phyloP scores from a whole-genome alignment of 2,329 filamentous ascomycete genomes.

The Trichoderma simmonsii region DNA sequence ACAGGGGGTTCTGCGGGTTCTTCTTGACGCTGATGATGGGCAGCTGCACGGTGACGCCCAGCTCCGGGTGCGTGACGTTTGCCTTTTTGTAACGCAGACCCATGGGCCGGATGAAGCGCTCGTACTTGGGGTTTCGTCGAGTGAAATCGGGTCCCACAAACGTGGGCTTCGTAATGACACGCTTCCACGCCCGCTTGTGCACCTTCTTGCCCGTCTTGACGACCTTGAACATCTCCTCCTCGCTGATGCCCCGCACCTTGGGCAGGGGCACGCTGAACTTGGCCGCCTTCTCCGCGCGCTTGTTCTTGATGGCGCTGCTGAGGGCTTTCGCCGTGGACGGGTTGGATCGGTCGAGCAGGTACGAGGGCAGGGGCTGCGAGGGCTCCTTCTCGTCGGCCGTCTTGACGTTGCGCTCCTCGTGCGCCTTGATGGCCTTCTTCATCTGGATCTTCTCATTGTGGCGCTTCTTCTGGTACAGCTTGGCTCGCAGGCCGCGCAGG shows the following conservation, averaged over 20 bases:
- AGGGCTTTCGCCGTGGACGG: constrained; percentile 64
- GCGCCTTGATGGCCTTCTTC: constrained; percentile 88
- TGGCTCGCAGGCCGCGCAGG: constrained; percentile 84
- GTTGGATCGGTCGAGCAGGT: constrained; percentile 81
- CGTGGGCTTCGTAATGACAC: constrained; percentile 58
- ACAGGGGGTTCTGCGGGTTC: constrained; percentile 78
- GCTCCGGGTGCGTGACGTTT: constrained; percentile 67
- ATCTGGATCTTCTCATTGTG: constrained; percentile 98
- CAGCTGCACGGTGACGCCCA: constrained; percentile 84
- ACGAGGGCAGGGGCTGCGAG: constrained; percentile 80
- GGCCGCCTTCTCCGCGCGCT: constrained; percentile 88
- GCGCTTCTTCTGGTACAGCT: constrained; percentile 88
- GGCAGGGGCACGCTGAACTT: constrained; percentile 90
- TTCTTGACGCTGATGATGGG: constrained; percentile 68
- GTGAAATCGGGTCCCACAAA: constrained; percentile 94
- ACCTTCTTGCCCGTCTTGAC: constrained; percentile 96
- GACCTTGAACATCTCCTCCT: constrained; percentile 98
- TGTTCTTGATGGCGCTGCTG: constrained; percentile 88
- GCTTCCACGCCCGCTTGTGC: constrained; percentile 76
- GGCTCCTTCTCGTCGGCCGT: constrained; percentile 76
- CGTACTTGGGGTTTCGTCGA: constrained; percentile 76
- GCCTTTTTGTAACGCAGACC: constrained; percentile 51
- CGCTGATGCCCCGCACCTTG: constrained; percentile 84
- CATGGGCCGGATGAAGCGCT: constrained; percentile 53
- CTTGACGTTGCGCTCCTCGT: constrained; percentile 96